phyloP scores from a whole-genome alignment of 805 yeast species.

The Grigorovia humatica region DNA sequence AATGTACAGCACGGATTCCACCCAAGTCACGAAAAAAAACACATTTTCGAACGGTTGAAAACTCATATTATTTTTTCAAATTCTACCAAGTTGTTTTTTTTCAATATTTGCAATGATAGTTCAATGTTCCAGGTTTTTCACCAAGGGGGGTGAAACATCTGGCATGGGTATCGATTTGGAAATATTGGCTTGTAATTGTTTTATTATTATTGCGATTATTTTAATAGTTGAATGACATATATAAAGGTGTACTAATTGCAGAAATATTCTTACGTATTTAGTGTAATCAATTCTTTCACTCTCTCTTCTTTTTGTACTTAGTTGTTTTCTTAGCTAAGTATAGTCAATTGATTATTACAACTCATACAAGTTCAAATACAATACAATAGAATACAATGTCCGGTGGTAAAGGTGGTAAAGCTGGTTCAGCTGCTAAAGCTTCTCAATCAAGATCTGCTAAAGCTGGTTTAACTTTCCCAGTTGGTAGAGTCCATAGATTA shows the following conservation, averaged over 20 bases:
- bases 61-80: not conserved
- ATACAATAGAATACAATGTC: constrained; percentile 44
- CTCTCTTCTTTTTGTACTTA: not conserved
- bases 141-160: constrained; percentile 14
- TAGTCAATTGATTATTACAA: not conserved
- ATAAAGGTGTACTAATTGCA: not conserved
- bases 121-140: constrained; percentile 23
- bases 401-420: constrained; percentile 72
- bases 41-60: not conserved
- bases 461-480: constrained; percentile 99
- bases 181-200: too few species aligned
- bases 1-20: not conserved
- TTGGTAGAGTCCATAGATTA: constrained; percentile 96
- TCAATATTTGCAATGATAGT: constrained; percentile 12
- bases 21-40: not conserved
- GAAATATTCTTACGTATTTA: not conserved
- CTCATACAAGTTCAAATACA: constrained; percentile 8
- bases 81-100: constrained; percentile 10
- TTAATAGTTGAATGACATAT: not conserved
- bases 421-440: constrained; percentile 89
- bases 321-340: too few species aligned
- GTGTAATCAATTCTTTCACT: not conserved
- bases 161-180: not conserved
- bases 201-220: too few species aligned
- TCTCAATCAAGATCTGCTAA: constrained; percentile 97